These are phyloP conservation scores for Brasenia schreberi DNA, from an alignment of 164 flowering plant genomes.

Conservation along the genomic window DNA sequence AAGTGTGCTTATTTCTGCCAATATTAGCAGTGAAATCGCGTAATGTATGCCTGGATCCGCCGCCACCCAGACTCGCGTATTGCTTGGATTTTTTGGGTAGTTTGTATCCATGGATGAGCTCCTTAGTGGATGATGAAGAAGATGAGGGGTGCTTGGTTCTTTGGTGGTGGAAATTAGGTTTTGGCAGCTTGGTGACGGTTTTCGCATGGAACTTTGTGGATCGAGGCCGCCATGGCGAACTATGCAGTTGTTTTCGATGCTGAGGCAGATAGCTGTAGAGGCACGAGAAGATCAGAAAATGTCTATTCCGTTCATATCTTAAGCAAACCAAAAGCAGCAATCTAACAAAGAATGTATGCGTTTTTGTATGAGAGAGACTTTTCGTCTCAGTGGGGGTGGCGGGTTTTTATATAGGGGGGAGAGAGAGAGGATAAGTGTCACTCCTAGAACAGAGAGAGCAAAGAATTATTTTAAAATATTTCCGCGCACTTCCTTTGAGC, in stretches of 20 bases:
- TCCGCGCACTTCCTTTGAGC: too few relatives aligned
- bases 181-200: not conserved
- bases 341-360: not conserved
- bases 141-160: not conserved
- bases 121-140: not conserved
- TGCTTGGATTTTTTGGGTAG: not conserved
- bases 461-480: too few relatives aligned
- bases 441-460: too few relatives aligned
- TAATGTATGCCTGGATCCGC: too few relatives aligned
- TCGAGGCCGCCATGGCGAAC: constrained; percentile 19
- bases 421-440: too few relatives aligned
- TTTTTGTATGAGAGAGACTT: not conserved
- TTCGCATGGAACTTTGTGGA: not conserved
- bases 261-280: constrained; percentile 61
- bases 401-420: not conserved
- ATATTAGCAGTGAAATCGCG: not conserved
- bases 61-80: not conserved
- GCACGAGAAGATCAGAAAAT: constrained; percentile 66
- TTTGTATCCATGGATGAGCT: not conserved
- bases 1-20: not conserved
- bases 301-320: constrained; percentile 45
- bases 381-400: not conserved
- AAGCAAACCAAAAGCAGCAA: not conserved
- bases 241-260: constrained; percentile 39
- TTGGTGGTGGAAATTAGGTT: not conserved